Evolutionary conservation across 129 eudicot genomes (phyloP).

Genomic region (Sambucus nigra): DNA sequence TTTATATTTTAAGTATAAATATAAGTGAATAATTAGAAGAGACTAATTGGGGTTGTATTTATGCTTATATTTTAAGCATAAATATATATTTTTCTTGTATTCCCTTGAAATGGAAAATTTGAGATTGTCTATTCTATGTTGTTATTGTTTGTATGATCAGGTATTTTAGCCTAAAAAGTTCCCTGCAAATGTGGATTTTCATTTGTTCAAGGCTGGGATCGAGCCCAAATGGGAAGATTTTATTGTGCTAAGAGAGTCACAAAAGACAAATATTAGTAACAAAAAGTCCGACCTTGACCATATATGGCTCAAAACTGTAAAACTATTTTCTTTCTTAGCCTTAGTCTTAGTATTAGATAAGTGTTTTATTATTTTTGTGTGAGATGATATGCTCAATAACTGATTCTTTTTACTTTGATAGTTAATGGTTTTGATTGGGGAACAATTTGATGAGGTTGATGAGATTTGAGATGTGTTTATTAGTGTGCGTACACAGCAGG

Average conservation of each 20-base stretch:
- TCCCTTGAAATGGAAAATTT: too few species aligned
- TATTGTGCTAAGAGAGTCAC: constrained; percentile 79
- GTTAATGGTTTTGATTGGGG: constrained; percentile 82
- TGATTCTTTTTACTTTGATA: constrained; percentile 10
- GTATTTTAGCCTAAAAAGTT: constrained; percentile 81
- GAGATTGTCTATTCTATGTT: too few species aligned
- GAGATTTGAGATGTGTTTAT: constrained; percentile 83
- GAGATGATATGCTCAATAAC: neutral
- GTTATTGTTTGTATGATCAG: too few species aligned
- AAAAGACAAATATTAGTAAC: constrained; percentile 65
- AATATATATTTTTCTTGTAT: too few species aligned
- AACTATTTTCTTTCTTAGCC: neutral
- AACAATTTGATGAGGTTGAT: too few species aligned
- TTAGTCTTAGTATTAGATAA: neutral
- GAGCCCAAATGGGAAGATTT: constrained; percentile 98
- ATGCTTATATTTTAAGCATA: too few species aligned
- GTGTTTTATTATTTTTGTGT: too few species aligned
- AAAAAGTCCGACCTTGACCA: constrained; percentile 58
- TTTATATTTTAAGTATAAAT: too few species aligned
- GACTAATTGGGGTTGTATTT: too few species aligned
- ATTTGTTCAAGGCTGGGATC: constrained; percentile 74
- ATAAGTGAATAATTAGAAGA: too few species aligned
- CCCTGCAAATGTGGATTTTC: constrained; percentile 63
- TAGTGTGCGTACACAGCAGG: constrained; percentile 64
- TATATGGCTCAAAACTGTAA: constrained; percentile 91